Conservation (phyloP, 306 rosid genomes). For the Prunus kanzakura region DNA sequence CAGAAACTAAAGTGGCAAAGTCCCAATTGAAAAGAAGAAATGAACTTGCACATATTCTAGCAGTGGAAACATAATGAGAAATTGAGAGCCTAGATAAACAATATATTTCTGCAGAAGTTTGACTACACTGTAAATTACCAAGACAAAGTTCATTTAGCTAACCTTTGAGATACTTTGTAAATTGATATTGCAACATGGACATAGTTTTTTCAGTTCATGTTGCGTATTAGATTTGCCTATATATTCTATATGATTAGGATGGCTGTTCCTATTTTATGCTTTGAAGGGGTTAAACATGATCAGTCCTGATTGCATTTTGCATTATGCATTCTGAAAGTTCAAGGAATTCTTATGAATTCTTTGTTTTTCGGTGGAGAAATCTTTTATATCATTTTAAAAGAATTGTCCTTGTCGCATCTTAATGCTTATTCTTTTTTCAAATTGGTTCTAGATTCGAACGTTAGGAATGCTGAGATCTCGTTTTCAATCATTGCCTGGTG, state of each 20-base stretch:
- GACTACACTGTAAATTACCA: too few species aligned
- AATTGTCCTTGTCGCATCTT: neutral
- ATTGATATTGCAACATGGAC: too few species aligned
- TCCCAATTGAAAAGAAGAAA: too few species aligned
- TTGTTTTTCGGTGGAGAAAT: neutral
- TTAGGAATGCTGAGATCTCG: constrained; percentile 98
- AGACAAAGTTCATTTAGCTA: too few species aligned
- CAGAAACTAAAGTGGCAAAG: too few species aligned
- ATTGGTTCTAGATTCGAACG: constrained; percentile 77
- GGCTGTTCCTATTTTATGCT: neutral
- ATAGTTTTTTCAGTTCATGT: too few species aligned
- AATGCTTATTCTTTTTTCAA: constrained; percentile 13
- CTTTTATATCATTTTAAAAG: neutral
- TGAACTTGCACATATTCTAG: too few species aligned
- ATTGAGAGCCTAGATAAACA: too few species aligned
- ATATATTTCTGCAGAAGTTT: too few species aligned
- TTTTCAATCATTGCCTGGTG: constrained; percentile 82
- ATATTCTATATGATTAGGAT: neutral
- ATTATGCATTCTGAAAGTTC: neutral
- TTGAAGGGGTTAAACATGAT: neutral
- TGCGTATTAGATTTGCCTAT: neutral
- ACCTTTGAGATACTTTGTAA: too few species aligned
- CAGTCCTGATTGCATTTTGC: neutral
- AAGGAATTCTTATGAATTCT: neutral
- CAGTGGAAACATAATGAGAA: too few species aligned